Percentiles rank a stretch among this genome's conserved stretches.
phyloP scores from a whole-genome alignment of 169 alveolate species.

The Plasmodium inui region DNA sequence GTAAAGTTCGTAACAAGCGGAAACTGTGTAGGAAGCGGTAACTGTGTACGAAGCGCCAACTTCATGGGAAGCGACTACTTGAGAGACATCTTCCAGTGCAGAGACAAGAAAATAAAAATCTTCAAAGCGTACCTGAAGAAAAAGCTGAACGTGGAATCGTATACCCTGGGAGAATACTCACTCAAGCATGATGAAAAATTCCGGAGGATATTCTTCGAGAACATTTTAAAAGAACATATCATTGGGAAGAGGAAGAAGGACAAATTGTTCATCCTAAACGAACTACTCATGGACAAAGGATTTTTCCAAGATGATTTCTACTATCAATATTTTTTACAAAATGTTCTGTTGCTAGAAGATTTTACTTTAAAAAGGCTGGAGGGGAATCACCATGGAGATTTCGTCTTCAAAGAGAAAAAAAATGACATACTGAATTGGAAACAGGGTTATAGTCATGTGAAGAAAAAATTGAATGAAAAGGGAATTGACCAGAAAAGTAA shows the following conservation, averaged over 20 bases:
- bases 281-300: slow-evolving; percentile 31
- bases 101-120: slow-evolving; percentile 66
- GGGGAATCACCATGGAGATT: slow-evolving; percentile 22
- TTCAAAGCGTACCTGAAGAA: slow-evolving; percentile 52
- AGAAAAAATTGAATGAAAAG: slow-evolving; percentile 58
- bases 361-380: slow-evolving; percentile 36
- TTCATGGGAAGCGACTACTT: neutral
- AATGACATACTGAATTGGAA: slow-evolving; percentile 34
- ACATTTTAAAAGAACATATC: slow-evolving; percentile 45
- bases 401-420: slow-evolving; percentile 57
- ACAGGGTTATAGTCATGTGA: slow-evolving; percentile 47
- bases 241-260: slow-evolving; percentile 41
- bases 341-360: slow-evolving; percentile 67
- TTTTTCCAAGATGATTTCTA: slow-evolving; percentile 52
- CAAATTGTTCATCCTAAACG: slow-evolving; percentile 32
- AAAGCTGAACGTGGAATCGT: slow-evolving; percentile 20
- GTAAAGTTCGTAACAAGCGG: no score
- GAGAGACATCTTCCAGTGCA: slow-evolving; percentile 42
- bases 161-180: slow-evolving; percentile 63
- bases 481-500: slow-evolving; percentile 59
- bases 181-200: slow-evolving; percentile 67
- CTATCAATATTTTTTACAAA: slow-evolving; percentile 73
- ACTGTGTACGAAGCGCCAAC: no score
- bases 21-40: no score
- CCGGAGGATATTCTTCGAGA: slow-evolving; percentile 21